A percentile compares a stretch with the other conserved stretches of the same genome.
These are phyloP conservation scores for Dendrobium chrysotoxum DNA, from an alignment of 106 monocot genomes.

Conservation along the genomic window DNA sequence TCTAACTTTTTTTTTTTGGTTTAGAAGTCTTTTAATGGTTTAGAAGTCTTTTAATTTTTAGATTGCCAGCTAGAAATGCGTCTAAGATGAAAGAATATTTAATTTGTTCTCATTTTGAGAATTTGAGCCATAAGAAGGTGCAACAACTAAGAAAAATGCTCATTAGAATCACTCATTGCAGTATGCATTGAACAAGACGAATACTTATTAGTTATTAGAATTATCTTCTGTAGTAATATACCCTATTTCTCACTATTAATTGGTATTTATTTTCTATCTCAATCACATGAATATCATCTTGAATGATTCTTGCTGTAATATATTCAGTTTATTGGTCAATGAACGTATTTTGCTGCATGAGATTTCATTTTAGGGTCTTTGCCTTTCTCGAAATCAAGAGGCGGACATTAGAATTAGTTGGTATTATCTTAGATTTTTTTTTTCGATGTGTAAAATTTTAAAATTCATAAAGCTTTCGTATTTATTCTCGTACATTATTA, in stretches of 20 bases:
- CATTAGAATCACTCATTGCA: background rate
- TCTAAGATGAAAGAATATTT: too few species aligned
- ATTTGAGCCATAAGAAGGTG: background rate
- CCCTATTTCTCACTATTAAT: background rate
- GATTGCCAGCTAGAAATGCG: too few species aligned
- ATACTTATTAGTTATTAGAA: background rate
- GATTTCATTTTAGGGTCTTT: background rate
- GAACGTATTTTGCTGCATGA: background rate
- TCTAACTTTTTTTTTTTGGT: too few species aligned
- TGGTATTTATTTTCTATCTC: background rate
- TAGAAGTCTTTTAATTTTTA: too few species aligned
- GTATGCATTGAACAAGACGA: background rate
- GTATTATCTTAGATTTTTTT: too few species aligned
- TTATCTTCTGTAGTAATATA: background rate
- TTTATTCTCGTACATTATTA: too few species aligned
- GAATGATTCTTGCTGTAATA: background rate
- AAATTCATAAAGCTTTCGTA: too few species aligned
- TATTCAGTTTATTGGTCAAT: background rate
- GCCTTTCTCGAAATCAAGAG: too few species aligned
- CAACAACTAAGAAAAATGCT: background rate
- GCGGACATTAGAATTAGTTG: too few species aligned
- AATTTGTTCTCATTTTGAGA: background rate
- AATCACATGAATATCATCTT: background rate
- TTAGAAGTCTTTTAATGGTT: too few species aligned
- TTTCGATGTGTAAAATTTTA: too few species aligned